Evolutionary conservation across 805 yeast species (phyloP).

Genomic region (Nakazawaea peltata): DNA sequence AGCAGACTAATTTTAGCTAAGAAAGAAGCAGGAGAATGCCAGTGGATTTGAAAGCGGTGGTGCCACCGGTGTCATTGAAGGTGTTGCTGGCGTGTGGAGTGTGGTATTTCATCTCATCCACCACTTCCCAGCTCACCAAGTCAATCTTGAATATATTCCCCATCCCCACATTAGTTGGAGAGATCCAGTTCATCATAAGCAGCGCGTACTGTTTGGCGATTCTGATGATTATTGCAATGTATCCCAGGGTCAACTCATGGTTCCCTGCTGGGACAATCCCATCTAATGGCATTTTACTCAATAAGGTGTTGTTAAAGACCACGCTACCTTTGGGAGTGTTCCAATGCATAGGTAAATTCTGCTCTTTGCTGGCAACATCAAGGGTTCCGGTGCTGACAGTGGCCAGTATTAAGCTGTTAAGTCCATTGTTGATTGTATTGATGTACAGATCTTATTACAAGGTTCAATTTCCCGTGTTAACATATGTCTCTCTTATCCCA

Average conservation of each 20-base stretch:
- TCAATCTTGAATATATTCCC: slow-evolving; percentile 44
- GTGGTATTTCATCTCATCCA: slow-evolving; percentile 58
- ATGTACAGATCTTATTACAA: slow-evolving; percentile 45
- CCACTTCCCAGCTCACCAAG: slow-evolving; percentile 60
- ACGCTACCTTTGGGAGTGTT: slow-evolving; percentile 59
- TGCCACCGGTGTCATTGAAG: slow-evolving; percentile 28
- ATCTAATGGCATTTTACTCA: slow-evolving; percentile 17
- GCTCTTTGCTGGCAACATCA: slow-evolving; percentile 57
- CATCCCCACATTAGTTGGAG: slow-evolving; percentile 57
- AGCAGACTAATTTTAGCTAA: no score
- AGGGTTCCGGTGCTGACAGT: slow-evolving; percentile 62
- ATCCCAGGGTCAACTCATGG: slow-evolving; percentile 20
- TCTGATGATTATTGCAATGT: slow-evolving; percentile 25
- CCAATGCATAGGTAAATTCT: slow-evolving; percentile 57
- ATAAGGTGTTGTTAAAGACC: slow-evolving; percentile 33
- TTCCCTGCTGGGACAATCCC: slow-evolving; percentile 57
- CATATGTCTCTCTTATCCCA: slow-evolving; percentile 45
- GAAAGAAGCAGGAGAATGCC: no score
- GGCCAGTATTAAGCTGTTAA: slow-evolving; percentile 59
- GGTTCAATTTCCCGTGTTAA: slow-evolving; percentile 40
- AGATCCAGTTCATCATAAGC: slow-evolving; percentile 51
- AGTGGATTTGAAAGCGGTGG: slow-evolving; percentile 4
- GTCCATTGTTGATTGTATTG: slow-evolving; percentile 52
- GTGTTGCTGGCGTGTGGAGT: slow-evolving; percentile 36
- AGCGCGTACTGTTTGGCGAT: slow-evolving; percentile 29